Conservation (phyloP, 169 alveolate species). For the Cryptosporidium viatorum region DNA sequence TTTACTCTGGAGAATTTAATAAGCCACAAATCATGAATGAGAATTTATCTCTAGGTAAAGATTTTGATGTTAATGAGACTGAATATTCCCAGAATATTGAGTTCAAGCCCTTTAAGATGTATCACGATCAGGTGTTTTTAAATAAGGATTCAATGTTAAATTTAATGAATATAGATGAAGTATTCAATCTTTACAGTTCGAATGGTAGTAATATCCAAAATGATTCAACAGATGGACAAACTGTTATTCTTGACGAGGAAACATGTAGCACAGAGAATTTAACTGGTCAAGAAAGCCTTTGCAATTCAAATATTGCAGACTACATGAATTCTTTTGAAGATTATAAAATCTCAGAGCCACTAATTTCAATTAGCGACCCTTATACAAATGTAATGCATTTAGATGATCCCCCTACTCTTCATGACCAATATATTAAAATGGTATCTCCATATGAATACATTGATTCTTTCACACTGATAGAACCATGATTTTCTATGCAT, state of each 20-base stretch:
- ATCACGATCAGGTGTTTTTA: constrained; percentile 35
- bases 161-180: constrained; percentile 47
- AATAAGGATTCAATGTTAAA: constrained; percentile 27
- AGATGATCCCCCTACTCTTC: constrained; percentile 15
- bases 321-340: constrained; percentile 11
- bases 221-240: constrained; percentile 57
- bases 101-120: constrained; percentile 59
- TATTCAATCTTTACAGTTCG: neutral
- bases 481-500: constrained; percentile 3
- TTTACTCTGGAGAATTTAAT: neutral
- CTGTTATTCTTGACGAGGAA: constrained; percentile 48
- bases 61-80: neutral
- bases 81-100: constrained; percentile 1
- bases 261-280: neutral
- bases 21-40: neutral
- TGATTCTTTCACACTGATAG: constrained; percentile 63
- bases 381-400: constrained; percentile 22
- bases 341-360: constrained; percentile 53
- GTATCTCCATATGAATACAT: constrained; percentile 61
- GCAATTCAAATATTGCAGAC: neutral
- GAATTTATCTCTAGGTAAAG: neutral
- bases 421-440: constrained; percentile 42
- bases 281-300: neutral
- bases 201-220: neutral
- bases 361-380: constrained; percentile 62